Evolutionary conservation across 148 eudicot species (phyloP), one percentile per base, ranked within the genome.

Genomic region (Vaccinium vitisidaea): DNA sequence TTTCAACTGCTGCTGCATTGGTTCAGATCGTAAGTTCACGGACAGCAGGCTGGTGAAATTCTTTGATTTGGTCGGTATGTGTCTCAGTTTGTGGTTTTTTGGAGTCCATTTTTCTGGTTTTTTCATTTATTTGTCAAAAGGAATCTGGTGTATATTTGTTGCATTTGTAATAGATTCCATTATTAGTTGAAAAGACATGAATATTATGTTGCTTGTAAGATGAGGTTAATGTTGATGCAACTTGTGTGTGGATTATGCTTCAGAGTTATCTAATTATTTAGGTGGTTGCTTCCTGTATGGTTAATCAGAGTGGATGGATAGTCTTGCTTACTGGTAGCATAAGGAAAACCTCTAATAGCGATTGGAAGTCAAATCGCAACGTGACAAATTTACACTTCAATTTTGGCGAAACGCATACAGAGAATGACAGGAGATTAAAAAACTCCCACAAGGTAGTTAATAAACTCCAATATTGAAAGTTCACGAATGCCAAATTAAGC

Each of bases 11-110:
- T 81, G 69, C 52, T 81, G 73, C 63, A 59, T 75, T 71, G 73
- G 82, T 69, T 73, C 48, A 84, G 88, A 48, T 81, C 73, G 18
- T 50, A 67, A 49, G 58, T 58, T 19, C n/a, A 73, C 12, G 82
- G 77, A 76, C 70, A 48, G n/a, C 56, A 84, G 71, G 83, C 79
- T 86, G 84, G 83, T 85, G 81, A 73, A 83, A 89, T 94, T 94
- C 90, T 90, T 94, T 92, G 84, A 83, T 90, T 85, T 85, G 83
- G 85, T 85, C 53, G 85, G 86, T 88, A 87, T 84, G 77, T 43
- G 52, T 53, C 77, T 80, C 54, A 50, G 90, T 80, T 87, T 83
- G 49, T 86, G 79, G 79, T 80, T 86, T 86, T 81, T 86, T 56
- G 54, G 87, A 81, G 87, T 83, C 48, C 23, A 23, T 43, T 78